Evolutionary conservation across 2,329 filamentous ascomycete species (phyloP).

Genomic region (Falciphora oryzae): DNA sequence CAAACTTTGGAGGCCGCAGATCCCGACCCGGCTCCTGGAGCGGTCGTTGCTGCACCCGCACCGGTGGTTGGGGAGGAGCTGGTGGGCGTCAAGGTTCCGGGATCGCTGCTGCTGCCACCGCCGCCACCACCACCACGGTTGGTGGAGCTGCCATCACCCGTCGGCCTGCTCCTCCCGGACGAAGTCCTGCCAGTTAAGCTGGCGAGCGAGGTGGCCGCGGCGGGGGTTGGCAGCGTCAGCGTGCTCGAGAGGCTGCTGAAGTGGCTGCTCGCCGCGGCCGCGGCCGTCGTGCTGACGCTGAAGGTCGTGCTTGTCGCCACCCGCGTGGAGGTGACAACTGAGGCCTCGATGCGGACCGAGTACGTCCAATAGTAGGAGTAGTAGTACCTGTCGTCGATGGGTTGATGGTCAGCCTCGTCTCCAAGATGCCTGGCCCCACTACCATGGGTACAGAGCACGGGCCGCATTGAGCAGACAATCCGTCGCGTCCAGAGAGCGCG

Average conservation of each 20-base stretch:
- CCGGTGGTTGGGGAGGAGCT: too few relatives aligned
- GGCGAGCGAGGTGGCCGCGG: conserved; percentile 18
- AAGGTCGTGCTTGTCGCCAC: conserved; percentile 14
- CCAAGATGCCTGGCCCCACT: too few relatives aligned
- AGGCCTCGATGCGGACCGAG: conserved; percentile 16
- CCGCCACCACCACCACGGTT: neutral
- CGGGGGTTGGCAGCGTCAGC: conserved; percentile 17
- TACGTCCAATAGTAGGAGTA: conserved; percentile 22
- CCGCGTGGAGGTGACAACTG: conserved; percentile 17
- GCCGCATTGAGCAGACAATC: too few relatives aligned
- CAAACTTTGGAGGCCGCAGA: neutral
- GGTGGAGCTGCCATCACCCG: neutral
- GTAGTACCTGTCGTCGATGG: conserved; percentile 11
- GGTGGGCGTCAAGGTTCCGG: too few relatives aligned
- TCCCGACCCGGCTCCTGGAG: too few relatives aligned
- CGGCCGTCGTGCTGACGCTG: conserved; percentile 18
- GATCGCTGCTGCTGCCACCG: neutral
- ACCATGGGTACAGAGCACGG: too few relatives aligned
- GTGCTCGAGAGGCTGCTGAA: conserved; percentile 17
- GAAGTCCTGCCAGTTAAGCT: conserved; percentile 18
- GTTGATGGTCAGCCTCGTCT: too few relatives aligned
- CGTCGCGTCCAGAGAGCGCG: too few relatives aligned
- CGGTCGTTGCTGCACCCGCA: neutral
- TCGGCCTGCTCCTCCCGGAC: conserved; percentile 1
- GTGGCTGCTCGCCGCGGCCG: conserved; percentile 15